A percentile compares a stretch with the other conserved stretches of the same genome.
These are phyloP conservation scores for Sugiyamaella marilandica DNA, from an alignment of 805 yeast species.

Conservation along the genomic window DNA sequence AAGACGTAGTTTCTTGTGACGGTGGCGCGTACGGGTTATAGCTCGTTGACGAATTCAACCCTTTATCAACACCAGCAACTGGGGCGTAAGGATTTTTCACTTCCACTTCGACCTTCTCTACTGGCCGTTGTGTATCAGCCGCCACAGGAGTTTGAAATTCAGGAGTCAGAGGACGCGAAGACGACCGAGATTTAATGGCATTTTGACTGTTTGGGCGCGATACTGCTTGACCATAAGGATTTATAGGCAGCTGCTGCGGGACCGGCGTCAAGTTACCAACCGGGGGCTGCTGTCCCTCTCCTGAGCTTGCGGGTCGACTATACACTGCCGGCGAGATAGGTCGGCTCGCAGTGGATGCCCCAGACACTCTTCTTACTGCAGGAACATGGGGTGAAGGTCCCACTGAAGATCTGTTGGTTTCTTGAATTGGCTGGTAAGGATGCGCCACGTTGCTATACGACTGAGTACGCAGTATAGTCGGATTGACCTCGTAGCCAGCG, in stretches of 20 bases:
- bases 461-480: background rate
- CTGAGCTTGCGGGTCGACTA: background rate
- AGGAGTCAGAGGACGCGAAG: conserved; percentile 8
- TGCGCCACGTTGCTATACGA: background rate
- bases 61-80: background rate
- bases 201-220: conserved; percentile 6
- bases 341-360: background rate
- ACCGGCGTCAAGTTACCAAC: background rate
- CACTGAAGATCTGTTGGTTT: background rate
- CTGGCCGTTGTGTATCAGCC: too few species aligned
- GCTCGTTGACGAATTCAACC: too few species aligned
- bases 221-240: conserved; percentile 13
- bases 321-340: conserved; percentile 8
- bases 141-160: background rate
- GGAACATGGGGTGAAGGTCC: background rate
- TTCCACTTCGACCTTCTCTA: too few species aligned
- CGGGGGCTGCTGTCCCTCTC: background rate
- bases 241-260: background rate
- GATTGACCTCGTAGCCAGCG: background rate
- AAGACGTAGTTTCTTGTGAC: background rate
- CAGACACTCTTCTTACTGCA: background rate
- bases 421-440: background rate
- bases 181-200: conserved; percentile 1
- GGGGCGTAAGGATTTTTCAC: conserved; percentile 14
- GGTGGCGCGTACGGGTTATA: conserved; percentile 4